These are phyloP conservation scores for Pluteus cervinus DNA, from an alignment of 768 basidiomycete species.

Conservation along the genomic window DNA sequence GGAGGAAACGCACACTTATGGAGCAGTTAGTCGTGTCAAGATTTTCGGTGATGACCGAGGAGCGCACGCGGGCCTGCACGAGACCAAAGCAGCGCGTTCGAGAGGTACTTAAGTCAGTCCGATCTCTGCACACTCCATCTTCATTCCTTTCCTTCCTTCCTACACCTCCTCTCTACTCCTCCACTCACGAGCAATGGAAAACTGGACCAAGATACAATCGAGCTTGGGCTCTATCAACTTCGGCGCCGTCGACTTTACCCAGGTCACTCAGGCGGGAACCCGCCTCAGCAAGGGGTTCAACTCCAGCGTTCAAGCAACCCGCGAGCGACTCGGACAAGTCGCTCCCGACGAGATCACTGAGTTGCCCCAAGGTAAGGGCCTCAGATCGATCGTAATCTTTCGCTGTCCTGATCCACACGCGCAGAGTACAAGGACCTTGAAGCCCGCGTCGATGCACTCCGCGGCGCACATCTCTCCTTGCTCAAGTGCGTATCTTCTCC, in stretches of 20 bases:
- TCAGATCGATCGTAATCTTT: neutral
- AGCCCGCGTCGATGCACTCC: slow-evolving; percentile 87
- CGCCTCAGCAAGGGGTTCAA: slow-evolving; percentile 77
- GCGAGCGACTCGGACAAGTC: slow-evolving; percentile 84
- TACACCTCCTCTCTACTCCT: neutral
- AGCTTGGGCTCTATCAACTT: slow-evolving; percentile 63
- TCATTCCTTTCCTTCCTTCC: neutral
- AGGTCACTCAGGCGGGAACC: slow-evolving; percentile 67
- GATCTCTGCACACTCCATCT: too few relatives aligned
- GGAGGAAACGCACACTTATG: too few relatives aligned
- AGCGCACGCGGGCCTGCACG: too few relatives aligned
- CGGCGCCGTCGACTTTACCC: too few relatives aligned
- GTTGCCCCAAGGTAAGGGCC: slow-evolving; percentile 71
- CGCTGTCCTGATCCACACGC: slow-evolving; percentile 3
- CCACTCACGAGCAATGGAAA: slow-evolving; percentile 32
- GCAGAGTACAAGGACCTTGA: slow-evolving; percentile 98
- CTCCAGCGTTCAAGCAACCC: slow-evolving; percentile 80
- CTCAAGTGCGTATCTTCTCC: slow-evolving; percentile 57
- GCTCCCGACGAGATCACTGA: slow-evolving; percentile 93
- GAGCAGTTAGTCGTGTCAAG: too few relatives aligned
- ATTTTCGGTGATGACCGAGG: too few relatives aligned
- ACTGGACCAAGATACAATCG: slow-evolving; percentile 66
- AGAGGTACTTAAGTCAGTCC: too few relatives aligned
- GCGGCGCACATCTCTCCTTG: slow-evolving; percentile 65
- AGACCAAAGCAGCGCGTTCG: too few relatives aligned